Conservation (phyloP, 306 rosid species). For the Neltuma alba region DNA sequence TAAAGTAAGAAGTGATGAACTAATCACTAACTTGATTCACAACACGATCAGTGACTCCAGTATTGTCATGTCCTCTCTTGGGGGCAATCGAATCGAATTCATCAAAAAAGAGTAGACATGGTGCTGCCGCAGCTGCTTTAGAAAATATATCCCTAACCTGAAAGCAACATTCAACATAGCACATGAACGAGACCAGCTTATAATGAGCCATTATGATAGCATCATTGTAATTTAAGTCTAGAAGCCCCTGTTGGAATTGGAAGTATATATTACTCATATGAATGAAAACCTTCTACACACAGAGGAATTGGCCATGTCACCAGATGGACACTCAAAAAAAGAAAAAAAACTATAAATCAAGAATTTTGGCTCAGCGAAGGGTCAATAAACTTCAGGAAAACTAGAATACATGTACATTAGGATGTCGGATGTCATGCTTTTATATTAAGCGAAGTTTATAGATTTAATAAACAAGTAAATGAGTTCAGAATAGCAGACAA, state of each 20-base stretch:
- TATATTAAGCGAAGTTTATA: conserved; percentile 4
- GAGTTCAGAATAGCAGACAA: conserved; percentile 12
- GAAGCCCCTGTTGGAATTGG: neutral
- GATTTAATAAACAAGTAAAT: conserved; percentile 16
- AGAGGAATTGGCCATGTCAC: conserved; percentile 25
- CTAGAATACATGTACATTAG: neutral
- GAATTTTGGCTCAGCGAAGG: conserved; percentile 15
- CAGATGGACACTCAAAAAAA: conserved; percentile 25
- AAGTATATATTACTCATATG: neutral
- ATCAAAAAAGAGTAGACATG: conserved; percentile 93
- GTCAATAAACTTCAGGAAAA: conserved; percentile 14
- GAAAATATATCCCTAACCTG: conserved; percentile 97
- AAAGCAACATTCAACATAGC: conserved; percentile 39
- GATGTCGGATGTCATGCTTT: neutral
- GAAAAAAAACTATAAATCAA: neutral
- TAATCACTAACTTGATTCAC: conserved; percentile 81
- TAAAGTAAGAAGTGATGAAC: conserved; percentile 17
- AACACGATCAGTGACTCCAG: conserved; percentile 98
- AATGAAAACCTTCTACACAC: neutral
- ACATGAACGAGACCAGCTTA: too few species aligned
- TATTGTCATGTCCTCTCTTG: conserved; percentile 97
- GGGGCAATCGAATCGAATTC: conserved; percentile 99
- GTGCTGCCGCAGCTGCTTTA: conserved; percentile 96
- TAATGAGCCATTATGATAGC: neutral
- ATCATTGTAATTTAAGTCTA: neutral